Base-by-base conservation (phyloP, 192 early-diverging fungal genomes). In the Entophlyctis helioformis region DNA sequence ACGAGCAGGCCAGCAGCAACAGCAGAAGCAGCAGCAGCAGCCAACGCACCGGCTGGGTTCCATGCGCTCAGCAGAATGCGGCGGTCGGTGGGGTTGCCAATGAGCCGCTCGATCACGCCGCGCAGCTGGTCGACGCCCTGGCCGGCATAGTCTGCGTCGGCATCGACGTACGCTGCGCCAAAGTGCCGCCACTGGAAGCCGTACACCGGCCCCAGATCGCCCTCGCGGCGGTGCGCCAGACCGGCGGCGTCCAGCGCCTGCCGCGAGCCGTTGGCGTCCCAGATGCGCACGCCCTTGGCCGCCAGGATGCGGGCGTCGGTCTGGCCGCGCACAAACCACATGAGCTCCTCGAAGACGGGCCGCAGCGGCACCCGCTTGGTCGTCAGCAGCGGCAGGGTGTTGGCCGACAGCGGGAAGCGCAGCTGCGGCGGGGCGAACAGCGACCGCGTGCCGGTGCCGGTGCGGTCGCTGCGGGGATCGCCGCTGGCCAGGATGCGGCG, bases 181-280 rank as follows among this genome's bases (percentile, higher is more conserved):
- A 98, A 98, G 54, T 97, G 89, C 25, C 96, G 69, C 96, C 96
- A 98, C 53, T 98, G 96, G 64, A 91, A 98, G 12, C 96, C 96
- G 50, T 98, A 98, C 19, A 98, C 86, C 12, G 88, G 88, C 0
- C 94, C 94, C 21, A 98, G 55, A 45, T 96, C 95, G n/a, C 93
- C 91, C 33, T 83, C 83, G 29, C 78, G 69, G 22, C 83, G 71
- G 48, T 91, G 50, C 0, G 50, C 24, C 16, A 96, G 60, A 0
- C 91, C 91, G 10, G 83, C 59, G 38, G 69, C 67, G 62, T 96
- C 95, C 18, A 98, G 63, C 42, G 81, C 89, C 52, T 78, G 86
- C 12, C 93, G 74, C 2, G 83, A 85, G 22, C 90, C 90, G 66
- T 98, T 98, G 12, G 83, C 59, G 29, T 71, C 72, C 68, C 67